phyloP scores from a whole-genome alignment of 306 rosid genomes.

The Cucumis melo region DNA sequence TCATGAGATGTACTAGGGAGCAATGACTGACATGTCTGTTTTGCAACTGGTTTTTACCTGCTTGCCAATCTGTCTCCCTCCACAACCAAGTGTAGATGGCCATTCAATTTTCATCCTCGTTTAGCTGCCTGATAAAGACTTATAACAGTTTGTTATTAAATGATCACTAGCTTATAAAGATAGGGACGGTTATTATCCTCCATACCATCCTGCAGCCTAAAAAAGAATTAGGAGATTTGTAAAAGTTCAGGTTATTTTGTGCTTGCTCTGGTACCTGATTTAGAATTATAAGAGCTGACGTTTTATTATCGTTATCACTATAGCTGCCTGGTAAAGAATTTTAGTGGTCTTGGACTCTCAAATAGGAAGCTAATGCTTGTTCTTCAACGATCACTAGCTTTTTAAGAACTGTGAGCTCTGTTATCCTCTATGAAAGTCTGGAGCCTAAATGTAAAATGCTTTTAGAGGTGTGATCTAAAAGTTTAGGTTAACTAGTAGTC shows the following conservation, averaged over 20 bases:
- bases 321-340: not conserved
- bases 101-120: not conserved
- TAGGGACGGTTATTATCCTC: not conserved
- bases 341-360: not conserved
- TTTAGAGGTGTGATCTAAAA: not conserved
- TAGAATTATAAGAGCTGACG: not conserved
- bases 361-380: not conserved
- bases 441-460: not conserved
- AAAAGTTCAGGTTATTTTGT: not conserved
- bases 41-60: not conserved
- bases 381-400: not conserved
- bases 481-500: not conserved
- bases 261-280: not conserved
- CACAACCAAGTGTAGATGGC: not conserved
- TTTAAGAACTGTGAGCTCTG: not conserved
- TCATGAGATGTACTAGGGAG: not conserved
- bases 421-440: not conserved
- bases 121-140: not conserved
- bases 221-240: not conserved
- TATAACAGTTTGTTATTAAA: not conserved
- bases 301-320: not conserved
- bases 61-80: not conserved
- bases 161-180: not conserved
- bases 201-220: not conserved
- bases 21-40: not conserved